Evolutionary conservation across 768 basidiomycete species (phyloP).

Genomic region (Filobasidium floriforme): DNA sequence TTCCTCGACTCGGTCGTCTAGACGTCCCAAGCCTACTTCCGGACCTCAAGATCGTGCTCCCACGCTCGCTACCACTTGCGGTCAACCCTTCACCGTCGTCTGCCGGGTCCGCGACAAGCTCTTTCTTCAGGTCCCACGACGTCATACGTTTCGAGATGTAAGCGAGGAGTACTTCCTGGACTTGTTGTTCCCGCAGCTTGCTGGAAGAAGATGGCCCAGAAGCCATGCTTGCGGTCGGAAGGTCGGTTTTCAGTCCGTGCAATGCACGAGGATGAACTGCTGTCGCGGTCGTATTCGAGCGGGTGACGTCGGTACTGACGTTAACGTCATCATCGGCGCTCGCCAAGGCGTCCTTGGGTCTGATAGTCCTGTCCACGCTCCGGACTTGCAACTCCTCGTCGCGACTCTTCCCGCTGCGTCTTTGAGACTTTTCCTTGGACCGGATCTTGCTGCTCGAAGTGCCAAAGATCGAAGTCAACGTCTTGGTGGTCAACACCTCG

Average conservation of each 20-base stretch:
- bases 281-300: neutral
- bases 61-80: neutral
- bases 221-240: neutral
- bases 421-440: too few relatives aligned
- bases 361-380: too few relatives aligned
- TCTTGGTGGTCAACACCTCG: too few relatives aligned
- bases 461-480: too few relatives aligned
- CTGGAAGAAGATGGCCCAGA: neutral
- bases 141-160: conserved; percentile 2
- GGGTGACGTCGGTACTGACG: too few relatives aligned
- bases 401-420: too few relatives aligned
- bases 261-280: neutral
- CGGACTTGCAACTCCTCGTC: too few relatives aligned
- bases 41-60: neutral
- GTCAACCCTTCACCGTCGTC: neutral
- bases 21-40: neutral
- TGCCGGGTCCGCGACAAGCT: neutral
- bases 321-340: too few relatives aligned
- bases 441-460: too few relatives aligned
- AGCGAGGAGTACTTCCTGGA: conserved; percentile 2
- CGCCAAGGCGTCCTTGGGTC: too few relatives aligned
- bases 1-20: neutral
- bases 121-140: conserved; percentile 1
- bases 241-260: neutral
- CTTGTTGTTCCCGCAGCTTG: conserved; percentile 2